A percentile compares a stretch with the other conserved stretches of the same genome.
These are phyloP conservation scores for Neocallimastix lanati DNA, from an alignment of 192 early-diverging fungal species.

Conservation along the genomic window DNA sequence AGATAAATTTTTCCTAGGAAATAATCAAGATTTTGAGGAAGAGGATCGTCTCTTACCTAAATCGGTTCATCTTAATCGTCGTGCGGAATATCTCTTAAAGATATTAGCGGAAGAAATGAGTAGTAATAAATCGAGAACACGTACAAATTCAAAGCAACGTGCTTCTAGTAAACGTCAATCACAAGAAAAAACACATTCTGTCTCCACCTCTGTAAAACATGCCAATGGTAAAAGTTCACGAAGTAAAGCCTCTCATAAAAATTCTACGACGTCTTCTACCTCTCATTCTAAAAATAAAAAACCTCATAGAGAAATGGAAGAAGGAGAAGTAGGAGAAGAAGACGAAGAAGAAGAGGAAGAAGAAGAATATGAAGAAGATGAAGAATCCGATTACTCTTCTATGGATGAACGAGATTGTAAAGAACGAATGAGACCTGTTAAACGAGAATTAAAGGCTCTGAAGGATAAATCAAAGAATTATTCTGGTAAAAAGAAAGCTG, in stretches of 20 bases:
- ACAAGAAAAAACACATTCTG: not conserved
- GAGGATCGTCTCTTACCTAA: conserved; percentile 42
- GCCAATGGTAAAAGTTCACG: not conserved
- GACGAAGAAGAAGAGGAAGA: not conserved
- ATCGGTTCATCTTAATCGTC: conserved; percentile 62
- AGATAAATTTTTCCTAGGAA: conserved; percentile 67
- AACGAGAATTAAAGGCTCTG: conserved; percentile 30
- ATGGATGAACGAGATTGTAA: conserved; percentile 43
- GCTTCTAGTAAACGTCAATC: not conserved
- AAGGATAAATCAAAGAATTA: conserved; percentile 15
- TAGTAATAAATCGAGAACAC: not conserved
- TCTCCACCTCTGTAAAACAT: not conserved
- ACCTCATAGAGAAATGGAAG: conserved; percentile 13
- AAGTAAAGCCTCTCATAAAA: not conserved
- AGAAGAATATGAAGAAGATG: conserved; percentile 1
- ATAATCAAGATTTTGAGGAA: conserved; percentile 14
- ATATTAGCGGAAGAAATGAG: conserved; percentile 17
- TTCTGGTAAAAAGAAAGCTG: conserved; percentile 8
- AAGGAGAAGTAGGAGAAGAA: conserved; percentile 2
- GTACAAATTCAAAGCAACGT: not conserved
- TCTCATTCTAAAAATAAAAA: not conserved
- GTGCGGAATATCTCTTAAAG: conserved; percentile 83
- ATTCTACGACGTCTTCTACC: not conserved
- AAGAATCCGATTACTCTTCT: conserved; percentile 8
- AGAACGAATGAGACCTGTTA: conserved; percentile 45